Evolutionary conservation across 2,329 filamentous ascomycete genomes (phyloP), one percentile per base, ranked within the genome.

Genomic region (Periconia sp.): DNA sequence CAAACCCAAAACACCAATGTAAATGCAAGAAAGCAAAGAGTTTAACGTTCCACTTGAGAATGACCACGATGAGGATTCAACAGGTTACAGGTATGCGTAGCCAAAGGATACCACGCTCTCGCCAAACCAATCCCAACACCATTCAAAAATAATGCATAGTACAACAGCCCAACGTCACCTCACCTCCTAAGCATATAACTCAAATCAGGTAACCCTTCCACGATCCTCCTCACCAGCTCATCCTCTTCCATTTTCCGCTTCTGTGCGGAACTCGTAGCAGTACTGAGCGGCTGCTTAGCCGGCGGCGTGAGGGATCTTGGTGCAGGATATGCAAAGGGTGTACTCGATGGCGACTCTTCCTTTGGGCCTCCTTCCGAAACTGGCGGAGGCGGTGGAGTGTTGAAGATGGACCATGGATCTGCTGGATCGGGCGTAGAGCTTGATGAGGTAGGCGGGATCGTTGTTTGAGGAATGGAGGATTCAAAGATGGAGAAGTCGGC

Each of bases 401-500:
- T 57, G 40, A 72, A 68, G 13, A 68, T 59, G 7, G 70, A 64
- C 30, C 66, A 67, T 2, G 60, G 55, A 45, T 67, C 63, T 10
- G 62, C 50, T 1, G 57, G 35, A 50, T 45, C 14, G 18, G 47
- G 15, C 49, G 30, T 43, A 50, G 14, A 20, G 47, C 45, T 6
- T 14, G 41, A 37, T 13, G 10, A 11, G 15, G 33, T 37, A n/a
- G 33, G 33, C 11, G 33, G 33, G 11, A 37, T 5, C 3, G 33
- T 14, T 6, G 54, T 19, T 13, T 49, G n/a, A 9, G 59, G 53
- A 3, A 51, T 9, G 6, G 61, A 43, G 8, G 68, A 63, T 51
- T 73, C 70, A 49, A 74, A 74, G 49, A 73, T 64, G 40, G 64
- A 68, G 51, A 66, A 65, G 47, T 62, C 59, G 23, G 54, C 57